These are phyloP conservation scores for Xylona heveae DNA, from an alignment of 495 filamentous ascomycete genomes.

Conservation along the genomic window DNA sequence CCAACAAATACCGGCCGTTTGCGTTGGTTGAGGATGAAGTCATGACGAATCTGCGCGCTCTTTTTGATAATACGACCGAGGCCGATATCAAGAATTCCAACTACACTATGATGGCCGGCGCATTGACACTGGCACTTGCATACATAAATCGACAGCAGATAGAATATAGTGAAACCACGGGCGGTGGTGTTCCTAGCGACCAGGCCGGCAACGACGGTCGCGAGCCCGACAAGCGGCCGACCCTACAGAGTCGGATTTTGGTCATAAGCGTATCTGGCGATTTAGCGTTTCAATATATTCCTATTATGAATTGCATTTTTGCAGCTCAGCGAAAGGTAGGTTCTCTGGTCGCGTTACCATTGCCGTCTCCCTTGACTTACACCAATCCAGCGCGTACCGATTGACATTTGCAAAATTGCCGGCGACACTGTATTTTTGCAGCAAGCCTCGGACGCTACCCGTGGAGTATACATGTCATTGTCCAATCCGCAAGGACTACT, in stretches of 20 bases:
- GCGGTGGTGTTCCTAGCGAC: slow-evolving; percentile 14
- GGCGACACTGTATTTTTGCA: slow-evolving; percentile 85
- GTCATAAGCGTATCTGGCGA: slow-evolving; percentile 64
- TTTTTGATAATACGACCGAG: slow-evolving; percentile 43
- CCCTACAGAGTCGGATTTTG: slow-evolving; percentile 65
- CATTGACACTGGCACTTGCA: slow-evolving; percentile 68
- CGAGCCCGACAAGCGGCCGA: slow-evolving; percentile 14
- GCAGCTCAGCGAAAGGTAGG: slow-evolving; percentile 46
- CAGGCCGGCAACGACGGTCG: slow-evolving; percentile 5
- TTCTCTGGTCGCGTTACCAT: neutral
- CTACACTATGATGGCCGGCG: slow-evolving; percentile 73
- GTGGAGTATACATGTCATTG: slow-evolving; percentile 65
- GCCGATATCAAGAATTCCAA: slow-evolving; percentile 35
- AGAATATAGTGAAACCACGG: slow-evolving; percentile 24
- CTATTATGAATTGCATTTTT: slow-evolving; percentile 95
- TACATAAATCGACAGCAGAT: slow-evolving; percentile 54
- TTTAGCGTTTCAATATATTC: slow-evolving; percentile 79
- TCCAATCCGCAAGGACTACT: slow-evolving; percentile 45
- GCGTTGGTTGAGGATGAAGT: slow-evolving; percentile 62
- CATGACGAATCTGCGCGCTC: slow-evolving; percentile 39
- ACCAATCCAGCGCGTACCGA: slow-evolving; percentile 35
- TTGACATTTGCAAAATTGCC: slow-evolving; percentile 73
- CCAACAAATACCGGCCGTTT: slow-evolving; percentile 92
- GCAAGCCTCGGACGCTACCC: slow-evolving; percentile 78
- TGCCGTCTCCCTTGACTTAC: neutral